Conservation (phyloP, 2,329 filamentous ascomycete species). For the Venturia asperata region DNA sequence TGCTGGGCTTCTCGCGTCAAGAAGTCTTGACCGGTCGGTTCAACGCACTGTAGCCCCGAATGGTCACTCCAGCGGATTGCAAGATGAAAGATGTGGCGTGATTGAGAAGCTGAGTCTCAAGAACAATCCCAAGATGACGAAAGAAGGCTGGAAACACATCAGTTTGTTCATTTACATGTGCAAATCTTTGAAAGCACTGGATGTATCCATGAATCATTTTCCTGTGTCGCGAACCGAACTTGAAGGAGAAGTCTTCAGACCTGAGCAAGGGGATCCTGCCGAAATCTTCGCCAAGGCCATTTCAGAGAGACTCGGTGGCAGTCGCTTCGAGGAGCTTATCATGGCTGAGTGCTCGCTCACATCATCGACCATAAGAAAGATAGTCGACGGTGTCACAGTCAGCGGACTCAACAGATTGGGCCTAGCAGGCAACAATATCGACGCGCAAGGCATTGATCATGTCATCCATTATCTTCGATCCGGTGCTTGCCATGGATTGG, state of each 20-base stretch:
- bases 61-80: constrained; percentile 23
- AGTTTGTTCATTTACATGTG: constrained; percentile 87
- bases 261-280: constrained; percentile 45
- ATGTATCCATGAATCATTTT: constrained; percentile 78
- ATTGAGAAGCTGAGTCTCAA: constrained; percentile 83
- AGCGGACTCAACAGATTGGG: constrained; percentile 73
- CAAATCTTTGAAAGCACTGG: constrained; percentile 74
- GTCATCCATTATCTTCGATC: constrained; percentile 68
- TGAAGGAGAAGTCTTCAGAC: constrained; percentile 20
- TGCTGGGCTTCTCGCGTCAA: constrained; percentile 76
- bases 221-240: constrained; percentile 40
- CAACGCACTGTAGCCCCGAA: constrained; percentile 29
- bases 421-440: constrained; percentile 73
- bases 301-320: constrained; percentile 66
- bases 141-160: constrained; percentile 86
- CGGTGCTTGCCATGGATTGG: constrained; percentile 77
- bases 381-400: constrained; percentile 76
- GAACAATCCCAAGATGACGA: constrained; percentile 77
- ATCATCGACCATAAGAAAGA: constrained; percentile 60
- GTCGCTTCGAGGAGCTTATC: constrained; percentile 72
- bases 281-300: constrained; percentile 68
- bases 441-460: constrained; percentile 65
- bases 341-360: constrained; percentile 71
- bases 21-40: constrained; percentile 49
- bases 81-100: constrained; percentile 56